These are phyloP conservation scores for Amanita subjunquillea DNA, from an alignment of 768 basidiomycete species.

Conservation along the genomic window DNA sequence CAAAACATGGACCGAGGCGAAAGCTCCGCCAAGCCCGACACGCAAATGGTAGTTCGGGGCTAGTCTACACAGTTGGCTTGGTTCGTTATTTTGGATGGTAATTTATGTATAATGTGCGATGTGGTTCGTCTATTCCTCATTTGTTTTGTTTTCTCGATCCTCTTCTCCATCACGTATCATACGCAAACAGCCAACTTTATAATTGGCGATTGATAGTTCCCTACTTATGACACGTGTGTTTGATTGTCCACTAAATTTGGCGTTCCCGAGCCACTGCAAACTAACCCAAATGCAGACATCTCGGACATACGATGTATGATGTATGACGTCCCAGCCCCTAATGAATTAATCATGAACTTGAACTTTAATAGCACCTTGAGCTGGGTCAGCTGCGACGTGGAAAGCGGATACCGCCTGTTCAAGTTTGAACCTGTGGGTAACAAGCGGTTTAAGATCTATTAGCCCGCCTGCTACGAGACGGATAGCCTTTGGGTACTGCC, in stretches of 20 bases:
- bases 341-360: slow-evolving; percentile 42
- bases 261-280: neutral
- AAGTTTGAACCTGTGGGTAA: slow-evolving; percentile 67
- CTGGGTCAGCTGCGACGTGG: slow-evolving; percentile 59
- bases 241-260: neutral
- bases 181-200: neutral
- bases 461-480: slow-evolving; percentile 69
- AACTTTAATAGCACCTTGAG: slow-evolving; percentile 62
- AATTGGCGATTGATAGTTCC: neutral
- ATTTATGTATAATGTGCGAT: slow-evolving; percentile 6
- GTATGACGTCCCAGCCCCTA: neutral
- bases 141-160: neutral
- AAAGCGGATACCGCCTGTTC: slow-evolving; percentile 73
- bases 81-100: neutral
- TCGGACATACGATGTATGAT: neutral
- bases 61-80: neutral
- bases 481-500: slow-evolving; percentile 75
- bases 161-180: neutral
- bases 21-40: slow-evolving; percentile 14
- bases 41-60: slow-evolving; percentile 9
- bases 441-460: slow-evolving; percentile 64
- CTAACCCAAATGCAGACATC: neutral
- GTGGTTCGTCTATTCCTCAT: slow-evolving; percentile 6
- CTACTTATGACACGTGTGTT: neutral
- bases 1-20: slow-evolving; percentile 22